Evolutionary conservation across 352 stramenopile genomes (phyloP).

Genomic region (Pythium phragmitis): DNA sequence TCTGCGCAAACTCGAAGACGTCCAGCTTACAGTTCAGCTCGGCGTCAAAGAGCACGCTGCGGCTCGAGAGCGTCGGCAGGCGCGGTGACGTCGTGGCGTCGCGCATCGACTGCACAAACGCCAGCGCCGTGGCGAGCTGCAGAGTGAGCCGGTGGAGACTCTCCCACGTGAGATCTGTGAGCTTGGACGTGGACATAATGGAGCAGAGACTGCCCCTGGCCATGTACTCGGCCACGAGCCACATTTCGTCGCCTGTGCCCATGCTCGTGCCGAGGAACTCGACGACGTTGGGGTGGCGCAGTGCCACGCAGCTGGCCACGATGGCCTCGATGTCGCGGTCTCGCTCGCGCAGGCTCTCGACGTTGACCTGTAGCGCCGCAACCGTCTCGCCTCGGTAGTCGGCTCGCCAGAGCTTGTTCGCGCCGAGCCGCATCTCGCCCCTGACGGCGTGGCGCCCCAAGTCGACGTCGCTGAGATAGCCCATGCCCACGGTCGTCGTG

Average conservation of each 20-base stretch:
- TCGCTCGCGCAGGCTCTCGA: conserved; percentile 20
- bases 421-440: conserved; percentile 17
- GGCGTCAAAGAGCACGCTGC: conserved; percentile 52
- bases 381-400: conserved; percentile 27
- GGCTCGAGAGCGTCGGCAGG: conserved; percentile 53
- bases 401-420: conserved; percentile 38
- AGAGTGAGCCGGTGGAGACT: conserved; percentile 48
- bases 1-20: conserved; percentile 65
- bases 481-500: conserved; percentile 8
- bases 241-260: conserved; percentile 52
- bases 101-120: conserved; percentile 48
- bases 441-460: conserved; percentile 7
- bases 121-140: conserved; percentile 48
- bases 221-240: conserved; percentile 80
- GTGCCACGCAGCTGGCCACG: conserved; percentile 47
- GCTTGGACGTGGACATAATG: conserved; percentile 45
- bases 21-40: conserved; percentile 76
- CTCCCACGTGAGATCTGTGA: conserved; percentile 49
- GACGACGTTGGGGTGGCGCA: conserved; percentile 71
- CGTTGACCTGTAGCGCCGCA: conserved; percentile 52
- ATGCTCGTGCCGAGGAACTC: conserved; percentile 62
- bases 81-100: conserved; percentile 11
- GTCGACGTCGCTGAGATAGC: conserved; percentile 16
- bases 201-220: conserved; percentile 59
- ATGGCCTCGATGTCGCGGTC: conserved; percentile 46